phyloP scores from a whole-genome alignment of 2,329 filamentous ascomycete genomes.

The Aspergillus costaricaensis region DNA sequence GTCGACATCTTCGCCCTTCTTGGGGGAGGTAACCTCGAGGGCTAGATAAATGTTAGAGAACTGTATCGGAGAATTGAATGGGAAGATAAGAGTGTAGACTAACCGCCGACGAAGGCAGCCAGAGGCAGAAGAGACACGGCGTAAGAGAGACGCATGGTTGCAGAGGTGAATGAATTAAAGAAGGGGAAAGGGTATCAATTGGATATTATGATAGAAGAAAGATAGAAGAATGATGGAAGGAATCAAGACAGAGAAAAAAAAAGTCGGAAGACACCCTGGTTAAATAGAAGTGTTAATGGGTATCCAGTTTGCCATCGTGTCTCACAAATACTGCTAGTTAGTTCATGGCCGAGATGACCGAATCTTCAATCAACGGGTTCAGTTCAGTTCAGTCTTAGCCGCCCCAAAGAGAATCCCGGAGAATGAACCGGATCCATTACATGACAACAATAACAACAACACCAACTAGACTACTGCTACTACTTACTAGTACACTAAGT shows the following conservation, averaged over 20 bases:
- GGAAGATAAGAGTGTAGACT: conserved; percentile 3
- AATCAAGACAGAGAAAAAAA: not conserved
- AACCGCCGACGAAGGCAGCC: conserved; percentile 33
- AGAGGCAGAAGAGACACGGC: conserved; percentile 28
- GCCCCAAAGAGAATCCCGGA: not conserved
- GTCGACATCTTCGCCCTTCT: conserved; percentile 34
- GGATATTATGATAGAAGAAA: not conserved
- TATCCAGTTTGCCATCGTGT: not conserved
- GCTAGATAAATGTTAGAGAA: conserved; percentile 24
- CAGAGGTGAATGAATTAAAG: not conserved
- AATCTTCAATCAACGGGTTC: not conserved
- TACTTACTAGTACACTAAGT: no score
- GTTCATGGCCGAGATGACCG: not conserved
- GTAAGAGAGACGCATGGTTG: conserved; percentile 34
- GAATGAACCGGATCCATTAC: not conserved
- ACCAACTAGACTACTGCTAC: no score
- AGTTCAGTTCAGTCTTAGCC: not conserved
- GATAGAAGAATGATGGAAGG: not conserved
- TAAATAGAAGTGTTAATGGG: not conserved
- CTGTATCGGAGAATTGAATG: not conserved
- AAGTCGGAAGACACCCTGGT: not conserved
- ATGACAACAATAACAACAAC: no score
- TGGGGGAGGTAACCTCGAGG: conserved; percentile 38
- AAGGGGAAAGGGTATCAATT: not conserved
- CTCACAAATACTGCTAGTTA: not conserved